Percentiles rank a stretch among this genome's conserved stretches.
Conservation (phyloP, 2,329 filamentous ascomycete species). For the Aspergillus fumigatiaffinis region DNA sequence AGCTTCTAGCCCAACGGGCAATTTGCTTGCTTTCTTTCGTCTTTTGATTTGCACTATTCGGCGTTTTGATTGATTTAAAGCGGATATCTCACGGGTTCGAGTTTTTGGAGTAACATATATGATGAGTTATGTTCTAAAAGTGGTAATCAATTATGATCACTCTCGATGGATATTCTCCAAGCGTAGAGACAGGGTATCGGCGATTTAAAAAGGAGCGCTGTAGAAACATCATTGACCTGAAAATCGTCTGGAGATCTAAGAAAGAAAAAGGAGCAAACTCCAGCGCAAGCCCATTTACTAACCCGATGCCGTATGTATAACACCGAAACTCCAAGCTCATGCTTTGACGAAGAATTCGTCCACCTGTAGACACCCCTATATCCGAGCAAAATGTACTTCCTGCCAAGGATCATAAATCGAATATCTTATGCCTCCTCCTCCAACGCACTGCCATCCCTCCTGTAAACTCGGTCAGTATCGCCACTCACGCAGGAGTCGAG, state of each 20-base stretch:
- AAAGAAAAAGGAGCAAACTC: not conserved
- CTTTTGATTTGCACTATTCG: constrained; percentile 6
- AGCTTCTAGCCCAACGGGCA: constrained; percentile 1
- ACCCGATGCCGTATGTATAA: not conserved
- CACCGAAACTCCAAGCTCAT: not conserved
- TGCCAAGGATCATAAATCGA: not conserved
- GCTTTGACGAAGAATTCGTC: not conserved
- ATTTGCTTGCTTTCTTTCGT: constrained; percentile 5
- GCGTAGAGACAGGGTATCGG: not conserved
- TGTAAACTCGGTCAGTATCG: constrained; percentile 16
- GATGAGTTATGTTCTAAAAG: constrained; percentile 4
- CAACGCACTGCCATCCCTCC: constrained; percentile 44
- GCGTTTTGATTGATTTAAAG: constrained; percentile 13
- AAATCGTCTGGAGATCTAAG: not conserved
- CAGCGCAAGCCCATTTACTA: not conserved
- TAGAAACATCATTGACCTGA: not conserved
- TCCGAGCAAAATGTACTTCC: not conserved
- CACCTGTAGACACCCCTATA: not conserved
- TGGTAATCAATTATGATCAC: not conserved
- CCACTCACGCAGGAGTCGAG: not conserved
- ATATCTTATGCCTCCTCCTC: constrained; percentile 39
- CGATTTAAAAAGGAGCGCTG: not conserved
- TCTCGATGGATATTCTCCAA: not conserved
- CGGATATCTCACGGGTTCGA: constrained; percentile 4
- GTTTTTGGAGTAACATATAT: constrained; percentile 16